Conservation (phyloP, 2,329 filamentous ascomycete species). For the Paecilomyces sp. region DNA sequence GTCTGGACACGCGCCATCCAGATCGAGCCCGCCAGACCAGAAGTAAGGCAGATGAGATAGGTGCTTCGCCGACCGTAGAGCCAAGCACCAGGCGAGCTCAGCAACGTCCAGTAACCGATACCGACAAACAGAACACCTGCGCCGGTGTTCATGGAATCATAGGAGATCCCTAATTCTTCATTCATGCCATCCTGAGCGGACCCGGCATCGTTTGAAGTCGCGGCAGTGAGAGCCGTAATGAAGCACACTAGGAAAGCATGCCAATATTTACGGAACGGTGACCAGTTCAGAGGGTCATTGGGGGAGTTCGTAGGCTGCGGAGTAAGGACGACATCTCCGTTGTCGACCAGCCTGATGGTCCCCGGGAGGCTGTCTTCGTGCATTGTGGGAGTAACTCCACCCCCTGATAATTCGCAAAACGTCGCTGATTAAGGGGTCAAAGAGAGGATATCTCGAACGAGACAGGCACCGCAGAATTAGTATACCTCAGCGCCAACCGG, state of each 20-base stretch:
- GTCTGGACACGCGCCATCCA: constrained; percentile 45
- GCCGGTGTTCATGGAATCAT: constrained; percentile 49
- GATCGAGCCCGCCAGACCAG: constrained; percentile 44
- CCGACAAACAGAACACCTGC: constrained; percentile 50
- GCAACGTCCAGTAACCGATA: constrained; percentile 50
- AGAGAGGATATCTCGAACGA: neutral
- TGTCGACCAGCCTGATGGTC: constrained; percentile 17
- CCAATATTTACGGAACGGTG: constrained; percentile 42
- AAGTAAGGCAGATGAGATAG: constrained; percentile 48
- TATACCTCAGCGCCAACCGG: neutral
- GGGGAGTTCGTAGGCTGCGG: constrained; percentile 48
- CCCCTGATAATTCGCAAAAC: neutral
- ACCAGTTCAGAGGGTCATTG: constrained; percentile 50
- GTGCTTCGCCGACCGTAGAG: constrained; percentile 49
- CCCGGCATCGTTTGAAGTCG: constrained; percentile 50
- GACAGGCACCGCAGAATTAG: neutral
- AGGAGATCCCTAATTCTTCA: constrained; percentile 45
- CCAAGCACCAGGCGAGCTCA: constrained; percentile 47
- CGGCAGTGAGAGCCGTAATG: constrained; percentile 49
- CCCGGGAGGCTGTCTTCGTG: constrained; percentile 14
- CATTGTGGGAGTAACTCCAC: neutral
- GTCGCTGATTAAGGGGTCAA: neutral
- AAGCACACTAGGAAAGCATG: constrained; percentile 47
- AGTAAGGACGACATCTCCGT: constrained; percentile 44
- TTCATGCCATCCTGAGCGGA: constrained; percentile 46